Base-by-base conservation (phyloP, 805 yeast species). In the Debaryomyces maramus region DNA sequence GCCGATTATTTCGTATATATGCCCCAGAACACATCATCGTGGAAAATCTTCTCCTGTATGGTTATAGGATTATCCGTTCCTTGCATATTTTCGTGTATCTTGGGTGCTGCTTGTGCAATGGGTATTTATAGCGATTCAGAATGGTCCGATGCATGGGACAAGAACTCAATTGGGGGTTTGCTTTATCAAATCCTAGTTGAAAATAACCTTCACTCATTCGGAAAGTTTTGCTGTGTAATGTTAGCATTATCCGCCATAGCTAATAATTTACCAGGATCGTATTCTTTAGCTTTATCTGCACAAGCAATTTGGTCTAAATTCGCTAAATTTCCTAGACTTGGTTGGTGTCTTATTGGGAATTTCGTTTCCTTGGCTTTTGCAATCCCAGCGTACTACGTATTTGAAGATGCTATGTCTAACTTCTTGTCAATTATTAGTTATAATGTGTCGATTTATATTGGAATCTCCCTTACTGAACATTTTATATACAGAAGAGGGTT, bases 81-180 rank as follows among this genome's bases (percentile, higher is more conserved):
- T 38, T 70, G 87, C 51, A 62, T 79, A 29, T 85, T 86, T 72
- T 77, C 86, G 47, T 72, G 83, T 80, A 75, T 80, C 42, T 71
- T 90, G 46, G 98, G 97, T 58, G 90, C 96, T 41, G 96, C 96
- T 38, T 75, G 86, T 52, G 82, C 81, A 46, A 78, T 87, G 43
- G 93, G 90, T 59, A 73, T 77, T 34, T 58, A 64, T 40, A 72
- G 74, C 36, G 57, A 64, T 39, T 37, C 41, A 6, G 44, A 50
- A 24, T 65, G 70, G 70, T 40, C 36, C 20, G 54, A 48, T n/a
- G 55, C 63, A 3, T 64, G 56, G 38, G 46, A 50, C 1, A 45
- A 47, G 5, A 50, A 57, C 18, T 62, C 69, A 3, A 50, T 64
- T 36, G 73, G 67, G 30, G 67, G 67, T 3, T 53, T 62, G 17